These are phyloP conservation scores for Fusarium domesticum DNA, from an alignment of 2,329 filamentous ascomycete species.

Conservation along the genomic window DNA sequence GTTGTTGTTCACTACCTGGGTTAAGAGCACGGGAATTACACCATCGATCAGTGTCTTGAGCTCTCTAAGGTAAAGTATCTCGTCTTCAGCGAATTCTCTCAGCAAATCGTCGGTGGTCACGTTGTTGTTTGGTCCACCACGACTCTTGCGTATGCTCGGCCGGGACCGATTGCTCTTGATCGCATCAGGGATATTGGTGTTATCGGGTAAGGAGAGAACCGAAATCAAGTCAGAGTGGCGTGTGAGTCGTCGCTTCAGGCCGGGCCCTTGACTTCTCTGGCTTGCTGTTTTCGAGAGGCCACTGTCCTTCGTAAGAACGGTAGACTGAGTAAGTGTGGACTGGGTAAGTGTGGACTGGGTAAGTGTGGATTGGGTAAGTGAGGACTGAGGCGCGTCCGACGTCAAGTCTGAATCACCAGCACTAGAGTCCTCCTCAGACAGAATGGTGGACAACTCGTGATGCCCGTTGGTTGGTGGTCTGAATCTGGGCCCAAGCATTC, in stretches of 20 bases:
- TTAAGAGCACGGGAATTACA: conserved; percentile 87
- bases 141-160: conserved; percentile 72
- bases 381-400: conserved; percentile 47
- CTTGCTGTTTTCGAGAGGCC: conserved; percentile 39
- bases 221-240: conserved; percentile 94
- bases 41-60: conserved; percentile 91
- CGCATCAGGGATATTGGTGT: conserved; percentile 53
- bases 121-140: conserved; percentile 57
- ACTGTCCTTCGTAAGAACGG: conserved; percentile 46
- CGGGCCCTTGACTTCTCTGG: conserved; percentile 48
- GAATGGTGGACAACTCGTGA: conserved; percentile 56
- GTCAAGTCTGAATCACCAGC: conserved; percentile 48
- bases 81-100: conserved; percentile 76
- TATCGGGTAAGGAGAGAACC: conserved; percentile 72
- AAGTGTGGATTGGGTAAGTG: conserved; percentile 53
- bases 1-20: conserved; percentile 72
- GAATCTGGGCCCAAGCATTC: conserved; percentile 35
- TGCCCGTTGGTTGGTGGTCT: conserved; percentile 53
- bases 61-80: conserved; percentile 84
- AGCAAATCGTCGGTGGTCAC: conserved; percentile 74
- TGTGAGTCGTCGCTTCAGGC: conserved; percentile 72
- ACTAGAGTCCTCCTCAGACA: conserved; percentile 50
- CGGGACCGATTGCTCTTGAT: conserved; percentile 71
- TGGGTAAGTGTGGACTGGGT: conserved; percentile 52
- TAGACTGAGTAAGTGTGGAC: conserved; percentile 54